Percentiles rank a stretch among this genome's conserved stretches.
phyloP scores from a whole-genome alignment of 176 grass and related monocot genomes.

The Carex scoparia region DNA sequence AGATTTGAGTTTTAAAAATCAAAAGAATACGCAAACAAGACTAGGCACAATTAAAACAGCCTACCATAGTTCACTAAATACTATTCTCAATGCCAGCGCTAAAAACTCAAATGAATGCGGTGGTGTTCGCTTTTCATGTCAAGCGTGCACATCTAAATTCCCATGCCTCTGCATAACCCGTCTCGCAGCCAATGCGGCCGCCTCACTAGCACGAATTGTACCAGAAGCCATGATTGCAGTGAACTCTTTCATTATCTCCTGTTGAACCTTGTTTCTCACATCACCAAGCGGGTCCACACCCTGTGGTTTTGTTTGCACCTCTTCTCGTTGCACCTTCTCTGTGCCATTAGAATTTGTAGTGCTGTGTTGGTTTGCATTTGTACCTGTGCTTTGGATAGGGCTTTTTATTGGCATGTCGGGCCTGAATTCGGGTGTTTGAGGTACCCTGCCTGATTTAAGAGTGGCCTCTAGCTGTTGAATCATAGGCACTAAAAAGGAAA shows the following conservation, averaged over 20 bases:
- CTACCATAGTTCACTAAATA: neutral
- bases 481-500: conserved; percentile 43
- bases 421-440: conserved; percentile 9
- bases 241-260: conserved; percentile 81
- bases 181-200: conserved; percentile 59
- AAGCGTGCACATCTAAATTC: conserved; percentile 26
- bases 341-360: neutral
- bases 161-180: conserved; percentile 76
- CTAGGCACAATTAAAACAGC: neutral
- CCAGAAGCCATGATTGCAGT: conserved; percentile 69
- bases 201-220: conserved; percentile 57
- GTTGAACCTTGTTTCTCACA: conserved; percentile 52
- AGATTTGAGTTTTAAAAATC: neutral
- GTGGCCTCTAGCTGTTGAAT: conserved; percentile 66
- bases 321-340: neutral
- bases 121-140: conserved; percentile 24
- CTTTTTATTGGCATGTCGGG: conserved; percentile 18
- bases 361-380: neutral
- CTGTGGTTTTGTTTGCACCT: neutral
- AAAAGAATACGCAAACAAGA: neutral
- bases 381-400: neutral
- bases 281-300: conserved; percentile 39
- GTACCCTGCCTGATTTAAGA: conserved; percentile 31
- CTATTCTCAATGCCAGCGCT: neutral
- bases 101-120: neutral